phyloP scores from a whole-genome alignment of 495 filamentous ascomycete species.

The Hypoxylon lienhwacheense region DNA sequence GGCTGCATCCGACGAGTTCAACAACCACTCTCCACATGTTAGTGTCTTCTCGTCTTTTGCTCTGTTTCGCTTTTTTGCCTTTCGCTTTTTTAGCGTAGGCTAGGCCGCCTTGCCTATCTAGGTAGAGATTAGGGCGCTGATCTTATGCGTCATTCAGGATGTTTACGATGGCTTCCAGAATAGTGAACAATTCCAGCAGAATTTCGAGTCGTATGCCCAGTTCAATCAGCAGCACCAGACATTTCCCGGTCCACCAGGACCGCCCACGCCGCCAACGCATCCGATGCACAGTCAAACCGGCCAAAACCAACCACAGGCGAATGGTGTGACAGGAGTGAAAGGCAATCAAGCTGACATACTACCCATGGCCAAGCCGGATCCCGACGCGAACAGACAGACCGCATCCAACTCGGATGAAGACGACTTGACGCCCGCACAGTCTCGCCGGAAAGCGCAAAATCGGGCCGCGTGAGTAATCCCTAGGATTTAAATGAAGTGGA shows the following conservation, averaged over 20 bases:
- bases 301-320: constrained; percentile 34
- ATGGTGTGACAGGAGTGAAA: constrained; percentile 31
- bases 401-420: constrained; percentile 59
- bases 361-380: constrained; percentile 44
- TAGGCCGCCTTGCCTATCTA: constrained; percentile 11
- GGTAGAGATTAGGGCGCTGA: constrained; percentile 26
- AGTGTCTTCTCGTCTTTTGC: constrained; percentile 37
- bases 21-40: constrained; percentile 57
- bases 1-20: constrained; percentile 56
- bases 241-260: constrained; percentile 49
- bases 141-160: constrained; percentile 44
- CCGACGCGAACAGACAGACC: constrained; percentile 40
- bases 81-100: background rate
- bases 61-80: constrained; percentile 21
- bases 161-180: constrained; percentile 49
- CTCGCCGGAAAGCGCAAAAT: constrained; percentile 91
- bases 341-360: constrained; percentile 38
- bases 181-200: constrained; percentile 48
- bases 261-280: constrained; percentile 48
- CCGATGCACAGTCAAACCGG: constrained; percentile 31
- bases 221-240: constrained; percentile 44
- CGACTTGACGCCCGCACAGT: constrained; percentile 74
- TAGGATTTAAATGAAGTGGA: background rate
- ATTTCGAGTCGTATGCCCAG: constrained; percentile 48
- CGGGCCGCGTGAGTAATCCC: constrained; percentile 79